Evolutionary conservation across 345 rosid genomes (phyloP), one percentile per base, ranked within the genome.

Genomic region (Brassica rapa): DNA sequence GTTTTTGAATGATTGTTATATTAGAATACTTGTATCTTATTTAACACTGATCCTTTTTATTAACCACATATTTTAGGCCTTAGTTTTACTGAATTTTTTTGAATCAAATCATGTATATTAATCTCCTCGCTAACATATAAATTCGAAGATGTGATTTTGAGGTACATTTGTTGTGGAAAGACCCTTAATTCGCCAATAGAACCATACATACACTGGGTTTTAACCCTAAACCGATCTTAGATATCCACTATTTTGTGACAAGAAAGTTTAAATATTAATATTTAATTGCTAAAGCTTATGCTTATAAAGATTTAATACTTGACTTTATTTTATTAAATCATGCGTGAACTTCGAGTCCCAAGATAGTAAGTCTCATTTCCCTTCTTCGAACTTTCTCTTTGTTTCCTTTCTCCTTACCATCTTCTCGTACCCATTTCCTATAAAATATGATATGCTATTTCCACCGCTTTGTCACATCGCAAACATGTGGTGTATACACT

Each of bases 401-500:
- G 57, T 67, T 73, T 75, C 39, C 74, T 77, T 60, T 69, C 41
- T 68, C 43, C 67, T 67, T 63, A 68, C 78, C 49, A 74, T 61
- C 76, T 70, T 73, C 80, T 80, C 76, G 63, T 57, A 19, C 67
- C 78, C 71, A 69, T 55, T 43, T 77, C 72, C 83, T 77, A 29
- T 73, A 76, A 83, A 84, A 62, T 69, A 51, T 71, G 68, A 62
- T 70, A 57, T 65, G 68, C 55, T 66, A 56, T 55, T 76, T 79
- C 53, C 82, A 78, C 87, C 77, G 85, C 86, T 77, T 78, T 79
- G 85, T 88, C 79, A 85, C 86, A 79, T 70, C 77, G 65, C 89
- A 23, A 27, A 80, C 41, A 57, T 49, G 21, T 51, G 14, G 76
- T 62, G 72, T 25, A 71, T 64, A 62, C 53, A 73, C 68, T 57